A percentile compares a stretch with the other conserved stretches of the same genome.
These are phyloP conservation scores for Phylloboletellus chloephorus DNA, from an alignment of 1,284 basidiomycete species.

Conservation along the genomic window DNA sequence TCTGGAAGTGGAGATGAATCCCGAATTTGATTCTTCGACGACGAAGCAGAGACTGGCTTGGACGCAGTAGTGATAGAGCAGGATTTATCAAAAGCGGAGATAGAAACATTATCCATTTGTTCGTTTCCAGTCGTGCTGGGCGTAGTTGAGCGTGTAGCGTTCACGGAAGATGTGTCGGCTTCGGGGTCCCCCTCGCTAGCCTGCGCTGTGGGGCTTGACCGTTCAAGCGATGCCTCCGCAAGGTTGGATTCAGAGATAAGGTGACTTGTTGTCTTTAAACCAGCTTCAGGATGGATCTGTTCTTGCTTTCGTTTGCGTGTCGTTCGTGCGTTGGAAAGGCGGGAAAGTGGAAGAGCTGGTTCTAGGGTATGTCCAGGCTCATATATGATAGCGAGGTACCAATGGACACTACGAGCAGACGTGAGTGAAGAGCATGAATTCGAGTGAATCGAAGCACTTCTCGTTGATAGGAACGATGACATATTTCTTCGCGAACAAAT, in stretches of 20 bases:
- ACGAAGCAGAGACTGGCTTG: constrained; percentile 9
- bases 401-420: constrained; percentile 66
- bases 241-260: constrained; percentile 1
- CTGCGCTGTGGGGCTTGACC: constrained; percentile 2
- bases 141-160: constrained; percentile 17
- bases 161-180: constrained; percentile 15
- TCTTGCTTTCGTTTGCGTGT: constrained; percentile 33
- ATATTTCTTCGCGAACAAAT: constrained; percentile 89
- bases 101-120: constrained; percentile 20
- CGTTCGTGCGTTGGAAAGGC: constrained; percentile 19
- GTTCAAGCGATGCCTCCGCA: constrained; percentile 5
- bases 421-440: constrained; percentile 11
- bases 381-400: constrained; percentile 95
- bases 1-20: constrained; percentile 13
- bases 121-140: constrained; percentile 17
- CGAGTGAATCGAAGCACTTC: constrained; percentile 48
- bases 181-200: constrained; percentile 9
- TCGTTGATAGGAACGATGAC: constrained; percentile 97
- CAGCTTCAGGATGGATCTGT: constrained; percentile 1
- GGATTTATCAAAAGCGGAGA: constrained; percentile 18
- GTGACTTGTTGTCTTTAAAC: constrained; percentile 8
- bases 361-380: constrained; percentile 65
- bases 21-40: constrained; percentile 10
- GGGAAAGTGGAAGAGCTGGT: constrained; percentile 35
- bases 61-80: constrained; percentile 20